Evolutionary conservation across 2,329 filamentous ascomycete species (phyloP).

Genomic region (Colletotrichum camelliae): DNA sequence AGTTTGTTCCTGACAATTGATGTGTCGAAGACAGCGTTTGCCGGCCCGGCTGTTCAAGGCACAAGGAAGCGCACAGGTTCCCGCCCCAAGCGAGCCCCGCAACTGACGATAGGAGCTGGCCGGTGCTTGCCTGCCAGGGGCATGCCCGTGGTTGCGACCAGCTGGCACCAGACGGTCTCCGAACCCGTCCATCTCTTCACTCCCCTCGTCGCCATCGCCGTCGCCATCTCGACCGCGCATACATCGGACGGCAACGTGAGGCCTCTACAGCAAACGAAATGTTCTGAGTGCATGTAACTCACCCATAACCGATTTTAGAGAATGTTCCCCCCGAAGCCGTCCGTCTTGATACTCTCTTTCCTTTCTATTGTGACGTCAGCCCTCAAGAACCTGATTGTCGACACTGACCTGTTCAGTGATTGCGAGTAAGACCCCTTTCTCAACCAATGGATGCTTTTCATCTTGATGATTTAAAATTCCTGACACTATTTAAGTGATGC

Average conservation of each 20-base stretch:
- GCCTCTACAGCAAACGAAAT: neutral
- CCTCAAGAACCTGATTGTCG: slow-evolving; percentile 45
- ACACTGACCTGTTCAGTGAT: slow-evolving; percentile 53
- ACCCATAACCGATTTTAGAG: neutral
- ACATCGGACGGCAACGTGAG: neutral
- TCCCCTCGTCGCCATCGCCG: neutral
- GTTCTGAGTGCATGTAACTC: no score
- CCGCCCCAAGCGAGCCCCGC: neutral
- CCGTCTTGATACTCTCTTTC: neutral
- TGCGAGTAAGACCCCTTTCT: slow-evolving; percentile 40
- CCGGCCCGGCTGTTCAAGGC: neutral
- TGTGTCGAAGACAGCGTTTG: neutral
- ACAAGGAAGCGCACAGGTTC: neutral
- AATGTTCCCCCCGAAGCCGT: neutral
- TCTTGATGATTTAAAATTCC: neutral
- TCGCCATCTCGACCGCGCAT: neutral
- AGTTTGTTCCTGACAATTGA: neutral
- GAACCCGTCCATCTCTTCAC: fast-evolving
- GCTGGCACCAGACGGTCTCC: neutral
- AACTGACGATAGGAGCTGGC: neutral
- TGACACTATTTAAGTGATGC: slow-evolving; percentile 37
- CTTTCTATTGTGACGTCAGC: neutral
- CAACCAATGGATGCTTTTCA: neutral
- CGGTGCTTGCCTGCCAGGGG: neutral
- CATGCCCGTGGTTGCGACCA: neutral